Conservation (phyloP, 1,284 basidiomycete species). For the Farysia itapuensis region DNA sequence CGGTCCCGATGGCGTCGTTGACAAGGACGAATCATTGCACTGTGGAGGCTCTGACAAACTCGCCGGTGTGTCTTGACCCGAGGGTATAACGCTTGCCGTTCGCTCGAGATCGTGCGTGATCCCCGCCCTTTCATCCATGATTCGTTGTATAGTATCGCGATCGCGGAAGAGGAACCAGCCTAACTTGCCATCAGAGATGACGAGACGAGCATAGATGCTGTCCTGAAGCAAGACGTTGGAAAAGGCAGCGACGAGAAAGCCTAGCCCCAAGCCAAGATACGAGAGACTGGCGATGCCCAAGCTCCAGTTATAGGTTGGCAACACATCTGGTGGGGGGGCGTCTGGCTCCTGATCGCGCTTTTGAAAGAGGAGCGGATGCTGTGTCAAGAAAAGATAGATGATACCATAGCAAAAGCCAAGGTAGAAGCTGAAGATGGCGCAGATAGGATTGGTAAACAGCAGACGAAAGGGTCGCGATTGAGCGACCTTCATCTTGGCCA, state of each 20-base stretch:
- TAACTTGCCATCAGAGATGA: constrained; percentile 28
- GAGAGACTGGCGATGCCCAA: constrained; percentile 59
- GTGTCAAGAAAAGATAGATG: constrained; percentile 61
- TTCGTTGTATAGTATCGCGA: constrained; percentile 5
- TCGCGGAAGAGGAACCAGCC: constrained; percentile 31
- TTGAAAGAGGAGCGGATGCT: constrained; percentile 61
- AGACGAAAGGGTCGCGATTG: constrained; percentile 61
- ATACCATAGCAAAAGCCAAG: constrained; percentile 63
- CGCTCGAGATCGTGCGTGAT: neutral
- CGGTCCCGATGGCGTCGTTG: neutral
- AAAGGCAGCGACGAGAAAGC: constrained; percentile 60
- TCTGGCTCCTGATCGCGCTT: constrained; percentile 46
- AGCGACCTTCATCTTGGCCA: constrained; percentile 27
- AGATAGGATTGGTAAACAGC: constrained; percentile 51
- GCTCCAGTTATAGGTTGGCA: constrained; percentile 62
- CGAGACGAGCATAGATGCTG: constrained; percentile 60
- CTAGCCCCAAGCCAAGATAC: constrained; percentile 62
- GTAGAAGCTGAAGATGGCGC: constrained; percentile 62
- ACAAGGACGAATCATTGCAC: neutral
- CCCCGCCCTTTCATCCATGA: constrained; percentile 1
- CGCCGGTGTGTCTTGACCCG: neutral
- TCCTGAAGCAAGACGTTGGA: constrained; percentile 61
- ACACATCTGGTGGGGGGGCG: constrained; percentile 17
- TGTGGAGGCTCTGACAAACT: neutral
- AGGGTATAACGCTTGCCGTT: neutral